phyloP scores from a whole-genome alignment of 2,329 filamentous ascomycete genomes.

The Penicillium paneum region DNA sequence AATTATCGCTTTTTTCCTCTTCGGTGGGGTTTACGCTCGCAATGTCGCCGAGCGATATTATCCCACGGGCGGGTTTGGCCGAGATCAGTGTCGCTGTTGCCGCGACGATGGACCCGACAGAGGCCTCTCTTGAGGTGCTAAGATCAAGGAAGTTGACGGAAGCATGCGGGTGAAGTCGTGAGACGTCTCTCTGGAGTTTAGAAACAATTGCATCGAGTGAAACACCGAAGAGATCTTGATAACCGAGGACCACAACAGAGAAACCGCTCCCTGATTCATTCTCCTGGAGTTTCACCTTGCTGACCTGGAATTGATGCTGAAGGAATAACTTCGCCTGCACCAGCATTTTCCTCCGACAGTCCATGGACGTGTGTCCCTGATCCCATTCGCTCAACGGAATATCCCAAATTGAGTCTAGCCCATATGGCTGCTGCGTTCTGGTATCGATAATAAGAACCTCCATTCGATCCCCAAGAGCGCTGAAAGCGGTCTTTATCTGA shows the following conservation, averaged over 20 bases:
- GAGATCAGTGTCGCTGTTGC: background rate
- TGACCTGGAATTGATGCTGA: background rate
- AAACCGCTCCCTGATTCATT: background rate
- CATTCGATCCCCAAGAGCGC: background rate
- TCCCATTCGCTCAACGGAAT: background rate
- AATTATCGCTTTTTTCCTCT: no score
- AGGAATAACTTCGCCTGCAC: background rate
- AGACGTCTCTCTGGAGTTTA: background rate
- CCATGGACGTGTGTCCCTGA: background rate
- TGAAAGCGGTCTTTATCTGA: background rate
- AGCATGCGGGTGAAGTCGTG: background rate
- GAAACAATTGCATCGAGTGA: background rate
- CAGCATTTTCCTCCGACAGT: background rate
- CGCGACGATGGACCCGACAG: background rate
- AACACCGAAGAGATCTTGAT: background rate
- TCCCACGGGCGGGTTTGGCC: background rate
- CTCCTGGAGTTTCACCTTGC: background rate
- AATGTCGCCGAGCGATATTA: background rate
- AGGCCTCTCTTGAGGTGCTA: background rate
- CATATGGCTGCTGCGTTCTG: background rate
- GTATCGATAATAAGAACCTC: background rate
- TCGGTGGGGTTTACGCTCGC: background rate
- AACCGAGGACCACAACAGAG: background rate
- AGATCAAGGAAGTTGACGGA: background rate
- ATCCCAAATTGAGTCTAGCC: background rate